A percentile compares a stretch with the other conserved stretches of the same genome.
Conservation (phyloP, 331 rosid genomes). For the Malus hybrid region DNA sequence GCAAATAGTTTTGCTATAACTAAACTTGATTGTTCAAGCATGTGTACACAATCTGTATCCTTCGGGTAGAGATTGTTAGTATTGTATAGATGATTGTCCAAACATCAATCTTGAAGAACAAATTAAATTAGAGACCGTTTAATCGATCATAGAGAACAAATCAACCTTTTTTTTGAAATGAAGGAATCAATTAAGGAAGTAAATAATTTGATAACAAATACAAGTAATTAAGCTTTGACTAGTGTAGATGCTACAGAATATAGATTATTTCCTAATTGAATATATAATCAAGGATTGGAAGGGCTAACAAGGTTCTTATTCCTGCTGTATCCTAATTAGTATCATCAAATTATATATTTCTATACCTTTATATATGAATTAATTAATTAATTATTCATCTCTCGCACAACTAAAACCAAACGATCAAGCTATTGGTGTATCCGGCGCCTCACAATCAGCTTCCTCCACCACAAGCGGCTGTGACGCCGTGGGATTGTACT, state of each 20-base stretch:
- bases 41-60: too few relatives aligned
- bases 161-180: too few relatives aligned
- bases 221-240: not conserved
- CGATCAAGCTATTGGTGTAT: not conserved
- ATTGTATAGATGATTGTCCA: too few relatives aligned
- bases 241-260: not conserved
- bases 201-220: not conserved
- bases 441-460: not conserved
- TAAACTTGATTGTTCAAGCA: too few relatives aligned
- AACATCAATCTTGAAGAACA: too few relatives aligned
- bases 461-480: slow-evolving; percentile 46
- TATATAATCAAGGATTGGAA: not conserved
- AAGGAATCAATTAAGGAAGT: too few relatives aligned
- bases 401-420: not conserved
- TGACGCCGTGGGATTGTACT: slow-evolving; percentile 29
- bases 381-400: not conserved
- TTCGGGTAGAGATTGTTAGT: too few relatives aligned
- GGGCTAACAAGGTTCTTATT: not conserved
- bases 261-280: not conserved
- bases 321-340: not conserved
- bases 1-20: too few relatives aligned
- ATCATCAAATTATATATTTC: too few relatives aligned
- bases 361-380: not conserved
- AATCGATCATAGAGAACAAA: too few relatives aligned
- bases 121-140: too few relatives aligned